These are phyloP conservation scores for Neurospora crassa DNA, from an alignment of 2,329 filamentous ascomycete species.

Conservation along the genomic window DNA sequence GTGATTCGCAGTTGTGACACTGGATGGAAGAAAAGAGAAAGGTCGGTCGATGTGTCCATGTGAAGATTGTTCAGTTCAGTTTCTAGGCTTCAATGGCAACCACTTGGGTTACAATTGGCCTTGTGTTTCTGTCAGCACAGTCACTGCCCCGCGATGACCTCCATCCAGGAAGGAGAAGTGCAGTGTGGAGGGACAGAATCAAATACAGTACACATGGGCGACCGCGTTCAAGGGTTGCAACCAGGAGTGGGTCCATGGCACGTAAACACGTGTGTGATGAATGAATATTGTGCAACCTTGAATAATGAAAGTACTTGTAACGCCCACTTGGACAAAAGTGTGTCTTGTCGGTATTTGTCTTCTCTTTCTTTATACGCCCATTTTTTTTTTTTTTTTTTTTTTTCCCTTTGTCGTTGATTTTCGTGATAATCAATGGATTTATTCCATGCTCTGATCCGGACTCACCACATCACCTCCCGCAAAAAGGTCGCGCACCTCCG, in stretches of 20 bases:
- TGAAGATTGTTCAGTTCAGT: neutral
- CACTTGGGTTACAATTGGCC: neutral
- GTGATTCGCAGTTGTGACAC: neutral
- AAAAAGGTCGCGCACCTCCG: constrained; percentile 56
- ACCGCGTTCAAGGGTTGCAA: neutral
- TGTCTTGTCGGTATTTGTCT: neutral
- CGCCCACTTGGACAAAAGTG: neutral
- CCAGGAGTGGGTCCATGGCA: neutral
- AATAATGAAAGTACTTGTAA: neutral
- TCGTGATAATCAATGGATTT: constrained; percentile 6
- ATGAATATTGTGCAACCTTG: neutral
- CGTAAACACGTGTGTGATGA: neutral
- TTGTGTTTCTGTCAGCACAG: neutral
- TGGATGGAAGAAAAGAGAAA: neutral
- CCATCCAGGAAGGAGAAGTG: neutral
- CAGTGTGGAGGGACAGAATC: neutral
- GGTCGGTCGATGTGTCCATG: neutral
- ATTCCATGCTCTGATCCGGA: constrained; percentile 56
- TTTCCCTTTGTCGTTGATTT: neutral
- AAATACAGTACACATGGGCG: neutral
- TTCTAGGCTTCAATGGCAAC: neutral
- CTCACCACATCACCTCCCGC: constrained; percentile 72
- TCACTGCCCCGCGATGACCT: neutral
- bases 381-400: neutral
- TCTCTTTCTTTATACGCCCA: neutral